A percentile compares a stretch with the other conserved stretches of the same genome.
These are phyloP conservation scores for Chytriomyces confervae DNA, from an alignment of 192 early-diverging fungal genomes.

Conservation along the genomic window DNA sequence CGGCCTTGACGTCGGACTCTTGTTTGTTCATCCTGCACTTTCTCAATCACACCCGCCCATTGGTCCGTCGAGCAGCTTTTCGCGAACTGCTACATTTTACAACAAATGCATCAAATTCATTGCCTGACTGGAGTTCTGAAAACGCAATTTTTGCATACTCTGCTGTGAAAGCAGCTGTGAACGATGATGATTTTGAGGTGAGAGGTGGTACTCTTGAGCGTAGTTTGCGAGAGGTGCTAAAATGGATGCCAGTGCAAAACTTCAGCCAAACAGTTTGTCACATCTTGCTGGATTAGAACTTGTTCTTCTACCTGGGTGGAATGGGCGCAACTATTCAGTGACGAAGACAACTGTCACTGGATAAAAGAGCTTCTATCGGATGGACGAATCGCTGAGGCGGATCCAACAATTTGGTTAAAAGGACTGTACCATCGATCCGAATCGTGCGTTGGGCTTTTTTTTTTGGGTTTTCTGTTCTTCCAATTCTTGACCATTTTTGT, in stretches of 20 bases:
- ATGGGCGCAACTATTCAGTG: constrained; percentile 14
- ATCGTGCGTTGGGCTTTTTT: not conserved
- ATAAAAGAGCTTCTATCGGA: not conserved
- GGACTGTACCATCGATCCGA: constrained; percentile 16
- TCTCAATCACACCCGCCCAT: not conserved
- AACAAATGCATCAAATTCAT: not conserved
- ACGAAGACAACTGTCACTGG: constrained; percentile 15
- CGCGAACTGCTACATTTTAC: constrained; percentile 5
- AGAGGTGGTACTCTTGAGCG: not conserved
- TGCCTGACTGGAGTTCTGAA: not conserved
- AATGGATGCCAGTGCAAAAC: not conserved
- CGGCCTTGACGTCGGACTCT: not conserved
- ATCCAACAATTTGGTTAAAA: not conserved
- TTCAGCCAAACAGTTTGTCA: not conserved
- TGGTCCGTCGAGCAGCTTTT: constrained; percentile 1
- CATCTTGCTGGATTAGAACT: not conserved
- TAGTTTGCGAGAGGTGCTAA: not conserved
- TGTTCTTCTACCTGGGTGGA: constrained; percentile 6
- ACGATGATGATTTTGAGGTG: constrained; percentile 3
- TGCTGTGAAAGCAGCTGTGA: constrained; percentile 1
- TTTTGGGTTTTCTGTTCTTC: too few species aligned
- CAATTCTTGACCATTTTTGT: not conserved
- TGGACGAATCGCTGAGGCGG: too few species aligned
- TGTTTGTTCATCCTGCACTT: not conserved
- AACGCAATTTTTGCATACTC: constrained; percentile 12